A percentile compares a stretch with the other conserved stretches of the same genome.
phyloP scores from a whole-genome alignment of 2,329 filamentous ascomycete species.

The Aspergillus bombycis region DNA sequence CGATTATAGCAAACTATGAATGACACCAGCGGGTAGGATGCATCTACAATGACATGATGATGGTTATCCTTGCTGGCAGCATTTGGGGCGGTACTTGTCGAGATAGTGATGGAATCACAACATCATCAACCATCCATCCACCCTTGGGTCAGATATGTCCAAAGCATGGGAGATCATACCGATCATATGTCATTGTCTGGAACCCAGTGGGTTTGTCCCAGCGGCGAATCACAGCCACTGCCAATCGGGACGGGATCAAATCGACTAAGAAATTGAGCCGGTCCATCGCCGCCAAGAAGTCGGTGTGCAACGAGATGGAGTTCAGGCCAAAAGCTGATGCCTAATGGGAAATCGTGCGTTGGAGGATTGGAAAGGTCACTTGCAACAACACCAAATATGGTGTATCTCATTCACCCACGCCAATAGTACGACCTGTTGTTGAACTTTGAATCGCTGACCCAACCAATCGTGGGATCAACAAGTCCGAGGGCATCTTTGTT shows the following conservation, averaged over 20 bases:
- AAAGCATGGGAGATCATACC: constrained; percentile 3
- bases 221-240: not conserved
- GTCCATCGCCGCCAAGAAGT: constrained; percentile 8
- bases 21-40: not conserved
- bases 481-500: not conserved
- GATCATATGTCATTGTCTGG: constrained; percentile 9
- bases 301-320: constrained; percentile 6
- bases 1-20: not conserved
- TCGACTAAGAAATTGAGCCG: not conserved
- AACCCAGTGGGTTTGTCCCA: not conserved
- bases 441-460: not conserved
- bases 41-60: not conserved
- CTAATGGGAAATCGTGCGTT: not conserved
- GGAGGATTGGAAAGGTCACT: not conserved
- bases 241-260: not conserved
- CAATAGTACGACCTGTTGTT: not conserved
- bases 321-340: constrained; percentile 3
- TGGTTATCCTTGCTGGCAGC: not conserved
- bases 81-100: not conserved
- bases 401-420: not conserved
- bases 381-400: not conserved
- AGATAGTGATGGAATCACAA: constrained; percentile 1
- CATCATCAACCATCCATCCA: not conserved
- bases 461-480: constrained; percentile 3
- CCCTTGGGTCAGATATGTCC: not conserved